Evolutionary conservation across 305 asterid species (phyloP).

Genomic region (Caryopteris hybrid): DNA sequence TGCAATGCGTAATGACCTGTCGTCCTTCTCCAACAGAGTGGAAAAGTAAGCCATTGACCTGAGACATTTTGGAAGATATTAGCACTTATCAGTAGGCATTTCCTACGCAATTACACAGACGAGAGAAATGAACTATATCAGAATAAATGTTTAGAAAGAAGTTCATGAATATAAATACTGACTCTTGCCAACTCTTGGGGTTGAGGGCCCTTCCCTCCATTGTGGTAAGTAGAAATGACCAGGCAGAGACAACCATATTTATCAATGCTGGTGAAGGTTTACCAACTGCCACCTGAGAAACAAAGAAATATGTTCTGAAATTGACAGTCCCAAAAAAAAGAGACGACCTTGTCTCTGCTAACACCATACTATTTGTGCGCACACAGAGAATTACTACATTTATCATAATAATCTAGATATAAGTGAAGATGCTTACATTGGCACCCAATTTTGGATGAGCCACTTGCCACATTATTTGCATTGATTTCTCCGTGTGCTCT

Average conservation of each 20-base stretch:
- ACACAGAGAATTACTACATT: not conserved
- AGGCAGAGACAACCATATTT: constrained; percentile 66
- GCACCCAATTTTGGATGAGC: constrained; percentile 87
- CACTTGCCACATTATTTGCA: constrained; percentile 92
- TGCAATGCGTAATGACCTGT: constrained; percentile 74
- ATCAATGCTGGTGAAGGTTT: constrained; percentile 61
- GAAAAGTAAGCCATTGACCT: constrained; percentile 74
- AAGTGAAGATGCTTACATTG: constrained; percentile 49
- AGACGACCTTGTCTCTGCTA: not conserved
- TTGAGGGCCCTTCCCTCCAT: constrained; percentile 55
- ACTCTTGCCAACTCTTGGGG: constrained; percentile 88
- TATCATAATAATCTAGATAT: not conserved
- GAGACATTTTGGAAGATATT: constrained; percentile 22
- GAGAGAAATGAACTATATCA: constrained; percentile 50
- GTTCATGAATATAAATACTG: constrained; percentile 20
- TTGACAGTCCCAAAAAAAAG: not conserved
- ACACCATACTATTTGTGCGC: not conserved
- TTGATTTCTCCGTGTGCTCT: constrained; percentile 65
- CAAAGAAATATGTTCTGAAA: not conserved
- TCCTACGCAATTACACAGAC: constrained; percentile 17
- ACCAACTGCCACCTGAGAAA: constrained; percentile 59
- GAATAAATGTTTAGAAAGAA: not conserved
- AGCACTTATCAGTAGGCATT: constrained; percentile 4
- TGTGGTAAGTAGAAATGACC: constrained; percentile 89
- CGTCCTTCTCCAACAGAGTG: constrained; percentile 81